phyloP scores from a whole-genome alignment of 768 basidiomycete species.

The Lyophyllum atratum region DNA sequence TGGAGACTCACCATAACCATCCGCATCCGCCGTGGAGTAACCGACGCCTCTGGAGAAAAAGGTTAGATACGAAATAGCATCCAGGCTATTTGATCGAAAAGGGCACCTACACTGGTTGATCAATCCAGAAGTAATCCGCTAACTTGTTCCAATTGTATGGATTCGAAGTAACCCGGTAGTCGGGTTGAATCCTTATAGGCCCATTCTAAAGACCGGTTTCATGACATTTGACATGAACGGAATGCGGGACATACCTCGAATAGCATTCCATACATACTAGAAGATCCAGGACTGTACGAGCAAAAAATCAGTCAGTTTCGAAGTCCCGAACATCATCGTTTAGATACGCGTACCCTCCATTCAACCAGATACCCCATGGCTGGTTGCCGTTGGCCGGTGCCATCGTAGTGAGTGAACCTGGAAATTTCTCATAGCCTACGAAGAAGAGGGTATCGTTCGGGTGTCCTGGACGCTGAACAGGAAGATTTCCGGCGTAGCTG shows the following conservation, averaged over 20 bases:
- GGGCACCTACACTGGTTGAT: constrained; percentile 61
- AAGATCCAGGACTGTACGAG: constrained; percentile 59
- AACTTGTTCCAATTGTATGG: constrained; percentile 58
- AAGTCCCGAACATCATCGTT: not conserved
- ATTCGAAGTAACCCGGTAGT: constrained; percentile 54
- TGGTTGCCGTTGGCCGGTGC: constrained; percentile 34
- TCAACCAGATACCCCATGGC: constrained; percentile 77
- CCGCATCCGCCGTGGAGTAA: constrained; percentile 62
- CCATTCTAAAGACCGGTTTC: constrained; percentile 52
- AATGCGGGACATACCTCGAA: constrained; percentile 52
- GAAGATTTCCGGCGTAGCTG: constrained; percentile 67
- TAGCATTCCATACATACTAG: constrained; percentile 64
- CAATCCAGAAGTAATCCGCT: constrained; percentile 73
- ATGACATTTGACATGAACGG: not conserved
- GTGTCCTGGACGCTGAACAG: constrained; percentile 58
- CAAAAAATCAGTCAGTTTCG: not conserved
- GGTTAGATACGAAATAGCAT: not conserved
- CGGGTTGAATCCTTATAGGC: constrained; percentile 56
- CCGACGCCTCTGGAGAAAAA: constrained; percentile 50
- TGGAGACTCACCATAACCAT: constrained; percentile 55
- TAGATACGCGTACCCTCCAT: constrained; percentile 56
- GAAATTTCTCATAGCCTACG: constrained; percentile 57
- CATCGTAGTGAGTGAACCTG: constrained; percentile 54
- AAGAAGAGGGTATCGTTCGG: constrained; percentile 71
- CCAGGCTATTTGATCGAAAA: not conserved